phyloP scores from a whole-genome alignment of 352 stramenopile species.

The Albugo laibachii region DNA sequence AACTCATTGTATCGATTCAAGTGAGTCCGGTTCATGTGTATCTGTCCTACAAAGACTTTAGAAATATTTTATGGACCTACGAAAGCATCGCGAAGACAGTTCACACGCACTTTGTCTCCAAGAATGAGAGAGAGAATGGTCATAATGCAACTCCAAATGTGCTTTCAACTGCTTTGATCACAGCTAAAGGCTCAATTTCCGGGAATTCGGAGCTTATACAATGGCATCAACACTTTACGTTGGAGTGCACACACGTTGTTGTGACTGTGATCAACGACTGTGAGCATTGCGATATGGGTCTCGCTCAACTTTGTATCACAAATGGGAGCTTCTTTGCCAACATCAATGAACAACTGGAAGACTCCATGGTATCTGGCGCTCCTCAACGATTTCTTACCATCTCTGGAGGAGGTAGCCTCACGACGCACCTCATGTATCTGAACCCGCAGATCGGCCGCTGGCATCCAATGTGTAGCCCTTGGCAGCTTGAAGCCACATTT shows the following conservation, averaged over 20 bases:
- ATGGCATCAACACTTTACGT: constrained; percentile 60
- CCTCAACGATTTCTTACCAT: constrained; percentile 23
- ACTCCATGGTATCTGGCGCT: constrained; percentile 7
- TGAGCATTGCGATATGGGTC: constrained; percentile 70
- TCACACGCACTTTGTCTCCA: neutral
- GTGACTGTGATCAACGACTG: constrained; percentile 75
- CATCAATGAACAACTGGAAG: constrained; percentile 3
- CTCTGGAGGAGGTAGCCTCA: constrained; percentile 40
- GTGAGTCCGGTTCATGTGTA: constrained; percentile 68
- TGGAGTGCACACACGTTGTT: constrained; percentile 35
- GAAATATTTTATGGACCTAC: constrained; percentile 11
- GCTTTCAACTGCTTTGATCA: constrained; percentile 5
- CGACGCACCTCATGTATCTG: constrained; percentile 54
- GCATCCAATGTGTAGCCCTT: constrained; percentile 67
- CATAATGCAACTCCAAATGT: neutral
- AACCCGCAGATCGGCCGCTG: constrained; percentile 64
- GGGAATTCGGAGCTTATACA: constrained; percentile 11
- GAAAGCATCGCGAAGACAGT: neutral
- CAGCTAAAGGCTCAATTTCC: neutral
- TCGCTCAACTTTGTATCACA: constrained; percentile 51
- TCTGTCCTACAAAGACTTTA: constrained; percentile 55
- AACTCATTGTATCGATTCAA: constrained; percentile 48
- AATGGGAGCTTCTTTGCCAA: constrained; percentile 33
- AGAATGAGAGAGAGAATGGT: neutral
- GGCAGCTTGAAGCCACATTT: constrained; percentile 41